Evolutionary conservation across 2,329 filamentous ascomycete genomes (phyloP), one percentile per base, ranked within the genome.

Genomic region (Cordyceps farinosa): DNA sequence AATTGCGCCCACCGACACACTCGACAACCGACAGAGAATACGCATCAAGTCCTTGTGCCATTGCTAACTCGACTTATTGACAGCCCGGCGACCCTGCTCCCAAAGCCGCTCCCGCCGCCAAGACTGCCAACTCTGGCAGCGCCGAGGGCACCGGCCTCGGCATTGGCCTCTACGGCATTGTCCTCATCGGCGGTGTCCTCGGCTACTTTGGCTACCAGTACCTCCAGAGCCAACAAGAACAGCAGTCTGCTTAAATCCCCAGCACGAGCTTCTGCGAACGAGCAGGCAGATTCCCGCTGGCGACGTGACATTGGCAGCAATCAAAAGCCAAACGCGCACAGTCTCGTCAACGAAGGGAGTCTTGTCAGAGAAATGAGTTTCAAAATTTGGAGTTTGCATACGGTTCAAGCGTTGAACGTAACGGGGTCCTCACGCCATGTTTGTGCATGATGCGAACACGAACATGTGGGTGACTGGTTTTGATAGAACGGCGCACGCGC

Each of bases 171-270:
- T 97, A 97, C 80, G 90, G 87, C 65, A 70, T 96, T 69, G 77
- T 97, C 71, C 81, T 96, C 69, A 74, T 94, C 68, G 92, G 92
- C 70, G 93, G 89, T 69, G 82, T 87, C 55, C 76, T 87, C 66
- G 92, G 91, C 67, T 98, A 91, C 80, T 85, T 84, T 70, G 90
- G 84, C 71, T 97, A 94, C 84, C 89, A 93, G 78, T 96, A 95
- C 82, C 77, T 96, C 70, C 87, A 94, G 81, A 68, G 70, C 63
- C 79, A 82, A 75, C 78, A 82, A 70, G 73, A 82, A 70, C 73
- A 80, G 67, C 66, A 71, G 66, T 40, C 62, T 47, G 61, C 61
- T 11, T 64, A 64, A 61, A n/a, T 22, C 22, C 51, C n/a, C 10
- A n/a, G 22, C 10, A 1, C 17, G 2, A 15, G 7, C 15, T 32